Evolutionary conservation across 2,329 filamentous ascomycete genomes (phyloP).

Genomic region (Tolypocladium album): DNA sequence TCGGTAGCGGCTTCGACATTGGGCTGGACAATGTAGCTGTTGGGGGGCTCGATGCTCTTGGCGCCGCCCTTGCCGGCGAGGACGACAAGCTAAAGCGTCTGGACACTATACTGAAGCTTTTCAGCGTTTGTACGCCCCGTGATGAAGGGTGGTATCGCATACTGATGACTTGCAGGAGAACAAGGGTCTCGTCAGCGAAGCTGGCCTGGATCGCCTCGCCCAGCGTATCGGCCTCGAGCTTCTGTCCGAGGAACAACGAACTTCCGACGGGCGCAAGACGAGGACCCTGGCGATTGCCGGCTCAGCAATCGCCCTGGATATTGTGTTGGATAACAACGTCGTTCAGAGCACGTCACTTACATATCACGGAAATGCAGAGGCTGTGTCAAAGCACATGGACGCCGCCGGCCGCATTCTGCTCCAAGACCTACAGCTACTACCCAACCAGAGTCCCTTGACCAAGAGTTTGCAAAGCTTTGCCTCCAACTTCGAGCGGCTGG

Average conservation of each 20-base stretch:
- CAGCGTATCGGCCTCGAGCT: slow-evolving; percentile 56
- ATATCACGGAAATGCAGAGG: slow-evolving; percentile 49
- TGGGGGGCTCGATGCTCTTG: slow-evolving; percentile 31
- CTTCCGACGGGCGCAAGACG: slow-evolving; percentile 34
- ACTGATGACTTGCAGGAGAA: slow-evolving; percentile 19
- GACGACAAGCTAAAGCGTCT: slow-evolving; percentile 45
- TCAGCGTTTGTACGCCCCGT: slow-evolving; percentile 29
- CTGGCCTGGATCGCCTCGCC: slow-evolving; percentile 62
- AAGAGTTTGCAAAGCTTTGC: slow-evolving; percentile 63
- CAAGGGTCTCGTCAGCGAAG: slow-evolving; percentile 60
- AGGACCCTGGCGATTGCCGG: slow-evolving; percentile 52
- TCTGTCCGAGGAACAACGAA: slow-evolving; percentile 44
- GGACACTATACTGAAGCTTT: slow-evolving; percentile 36
- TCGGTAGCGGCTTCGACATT: slow-evolving; percentile 40
- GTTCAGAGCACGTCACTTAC: slow-evolving; percentile 52
- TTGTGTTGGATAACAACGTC: slow-evolving; percentile 49
- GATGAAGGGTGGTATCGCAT: neutral
- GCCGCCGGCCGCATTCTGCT: slow-evolving; percentile 56
- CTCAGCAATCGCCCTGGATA: slow-evolving; percentile 48
- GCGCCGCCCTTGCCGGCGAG: slow-evolving; percentile 30
- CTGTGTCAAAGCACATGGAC: slow-evolving; percentile 48
- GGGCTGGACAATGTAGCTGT: slow-evolving; percentile 40
- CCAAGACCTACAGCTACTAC: slow-evolving; percentile 49
- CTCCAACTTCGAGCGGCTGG: slow-evolving; percentile 58
- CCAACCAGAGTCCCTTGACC: slow-evolving; percentile 53